These are phyloP conservation scores for Pseudogymnoascus sp. DNA, from an alignment of 2,329 filamentous ascomycete genomes.

Conservation along the genomic window DNA sequence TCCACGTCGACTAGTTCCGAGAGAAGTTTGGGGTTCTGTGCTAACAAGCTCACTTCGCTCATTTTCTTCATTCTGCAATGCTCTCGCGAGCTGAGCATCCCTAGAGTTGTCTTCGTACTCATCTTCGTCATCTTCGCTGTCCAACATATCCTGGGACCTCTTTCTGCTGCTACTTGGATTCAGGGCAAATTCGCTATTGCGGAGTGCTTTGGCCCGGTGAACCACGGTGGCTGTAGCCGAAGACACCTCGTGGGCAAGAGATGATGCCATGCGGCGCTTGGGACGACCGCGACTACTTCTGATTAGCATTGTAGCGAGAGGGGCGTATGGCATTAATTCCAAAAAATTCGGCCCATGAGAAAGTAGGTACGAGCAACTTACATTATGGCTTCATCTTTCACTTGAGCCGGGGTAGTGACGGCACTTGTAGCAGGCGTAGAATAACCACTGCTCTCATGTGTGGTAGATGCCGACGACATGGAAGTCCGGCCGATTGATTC, in stretches of 20 bases:
- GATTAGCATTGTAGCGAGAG: background rate
- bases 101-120: slow-evolving; percentile 33
- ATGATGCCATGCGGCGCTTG: background rate
- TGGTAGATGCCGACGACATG: slow-evolving; percentile 33
- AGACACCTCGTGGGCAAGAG: background rate
- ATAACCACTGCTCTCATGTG: slow-evolving; percentile 37
- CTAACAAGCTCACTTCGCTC: slow-evolving; percentile 13
- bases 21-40: background rate
- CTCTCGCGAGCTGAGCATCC: slow-evolving; percentile 48
- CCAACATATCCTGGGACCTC: slow-evolving; percentile 9
- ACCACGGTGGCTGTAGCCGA: background rate
- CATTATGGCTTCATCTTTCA: slow-evolving; percentile 22
- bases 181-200: slow-evolving; percentile 10
- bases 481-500: slow-evolving; percentile 27
- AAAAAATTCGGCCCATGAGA: background rate
- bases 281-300: background rate
- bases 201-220: slow-evolving; percentile 8
- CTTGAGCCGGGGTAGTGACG: slow-evolving; percentile 43
- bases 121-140: slow-evolving; percentile 32
- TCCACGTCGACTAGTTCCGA: background rate
- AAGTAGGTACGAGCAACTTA: slow-evolving; percentile 17
- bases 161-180: slow-evolving; percentile 9
- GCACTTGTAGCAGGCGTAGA: slow-evolving; percentile 58
- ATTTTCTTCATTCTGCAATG: slow-evolving; percentile 51
- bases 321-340: background rate